Percentiles rank a stretch among this genome's conserved stretches.
Evolutionary conservation across 2,329 filamentous ascomycete species (phyloP).

Genomic region (Cercospora canescens): DNA sequence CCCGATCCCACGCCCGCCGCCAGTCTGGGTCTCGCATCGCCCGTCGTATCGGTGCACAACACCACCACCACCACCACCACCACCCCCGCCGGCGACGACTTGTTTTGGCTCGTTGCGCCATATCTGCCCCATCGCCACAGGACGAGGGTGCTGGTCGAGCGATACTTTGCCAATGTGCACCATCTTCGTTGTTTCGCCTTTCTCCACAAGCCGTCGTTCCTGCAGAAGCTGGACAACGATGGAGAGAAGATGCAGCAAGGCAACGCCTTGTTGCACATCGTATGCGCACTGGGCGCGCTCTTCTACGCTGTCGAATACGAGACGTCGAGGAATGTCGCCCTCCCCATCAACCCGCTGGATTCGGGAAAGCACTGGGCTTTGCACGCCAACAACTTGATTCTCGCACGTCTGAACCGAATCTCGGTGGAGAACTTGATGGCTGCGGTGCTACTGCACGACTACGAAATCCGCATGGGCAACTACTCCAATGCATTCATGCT

Average conservation of each 20-base stretch:
- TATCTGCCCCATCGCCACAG: constrained; percentile 23
- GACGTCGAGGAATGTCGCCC: constrained; percentile 9
- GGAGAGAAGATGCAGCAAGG: constrained; percentile 23
- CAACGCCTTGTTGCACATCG: constrained; percentile 26
- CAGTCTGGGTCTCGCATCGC: constrained; percentile 19
- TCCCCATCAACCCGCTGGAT: constrained; percentile 24
- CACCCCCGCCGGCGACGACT: constrained; percentile 16
- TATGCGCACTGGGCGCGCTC: constrained; percentile 27
- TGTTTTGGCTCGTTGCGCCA: constrained; percentile 19
- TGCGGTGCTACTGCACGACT: constrained; percentile 27
- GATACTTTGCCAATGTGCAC: constrained; percentile 28
- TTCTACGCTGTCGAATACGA: constrained; percentile 26
- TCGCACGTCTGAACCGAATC: constrained; percentile 26
- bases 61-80: neutral
- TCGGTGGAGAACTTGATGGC: constrained; percentile 29
- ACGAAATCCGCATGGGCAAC: constrained; percentile 28
- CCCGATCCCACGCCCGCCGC: constrained; percentile 19
- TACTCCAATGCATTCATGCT: constrained; percentile 30
- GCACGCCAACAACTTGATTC: constrained; percentile 25
- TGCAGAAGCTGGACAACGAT: constrained; percentile 26
- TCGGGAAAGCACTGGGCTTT: constrained; percentile 28
- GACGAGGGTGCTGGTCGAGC: constrained; percentile 24
- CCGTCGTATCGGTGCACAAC: neutral
- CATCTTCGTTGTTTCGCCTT: constrained; percentile 29
- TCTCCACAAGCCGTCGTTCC: constrained; percentile 27